Evolutionary conservation across 139 green algal species (phyloP), one percentile per base, ranked within the genome.

Genomic region (Chlorella sp.): DNA sequence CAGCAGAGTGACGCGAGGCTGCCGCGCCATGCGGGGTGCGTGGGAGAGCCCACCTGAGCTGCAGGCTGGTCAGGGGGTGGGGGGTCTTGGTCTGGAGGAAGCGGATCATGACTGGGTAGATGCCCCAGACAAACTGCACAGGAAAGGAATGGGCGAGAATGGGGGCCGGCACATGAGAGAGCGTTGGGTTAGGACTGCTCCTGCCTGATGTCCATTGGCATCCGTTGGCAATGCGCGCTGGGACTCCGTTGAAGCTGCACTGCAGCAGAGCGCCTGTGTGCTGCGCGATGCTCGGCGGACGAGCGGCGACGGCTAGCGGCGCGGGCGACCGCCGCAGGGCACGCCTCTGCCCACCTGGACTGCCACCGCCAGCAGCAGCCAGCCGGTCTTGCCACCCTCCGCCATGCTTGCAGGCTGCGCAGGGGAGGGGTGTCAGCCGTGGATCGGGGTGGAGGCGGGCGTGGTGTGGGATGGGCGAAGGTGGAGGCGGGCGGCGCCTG

Each of bases 1-100:
- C n/a, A n/a, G n/a, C n/a, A n/a, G n/a, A n/a, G n/a, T n/a, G n/a
- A n/a, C n/a, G n/a, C n/a, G n/a, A n/a, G n/a, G n/a, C n/a, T n/a
- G n/a, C n/a, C n/a, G n/a, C n/a, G n/a, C n/a, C n/a, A n/a, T n/a
- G n/a, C n/a, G n/a, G n/a, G n/a, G n/a, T n/a, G n/a, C n/a, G n/a
- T n/a, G n/a, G n/a, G n/a, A n/a, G n/a, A n/a, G n/a, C 65, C 19
- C 65, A 76, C 40, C 69, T 77, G 12, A 77, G 55, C 71, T 77
- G 56, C 41, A 77, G 29, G 71, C 71, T 77, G 55, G 56, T 77
- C 42, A 77, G 56, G 1, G 56, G 29, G 17, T 68, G 41, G 12
- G 43, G 5, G 8, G 41, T 40, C 71, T 68, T 56, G 1, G 71
- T 77, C 29, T 77, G 71, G 41, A 77, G 43, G 58, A 55, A 77